Conservation (phyloP, 257 asterid genomes). For the Gentiana straminea region DNA sequence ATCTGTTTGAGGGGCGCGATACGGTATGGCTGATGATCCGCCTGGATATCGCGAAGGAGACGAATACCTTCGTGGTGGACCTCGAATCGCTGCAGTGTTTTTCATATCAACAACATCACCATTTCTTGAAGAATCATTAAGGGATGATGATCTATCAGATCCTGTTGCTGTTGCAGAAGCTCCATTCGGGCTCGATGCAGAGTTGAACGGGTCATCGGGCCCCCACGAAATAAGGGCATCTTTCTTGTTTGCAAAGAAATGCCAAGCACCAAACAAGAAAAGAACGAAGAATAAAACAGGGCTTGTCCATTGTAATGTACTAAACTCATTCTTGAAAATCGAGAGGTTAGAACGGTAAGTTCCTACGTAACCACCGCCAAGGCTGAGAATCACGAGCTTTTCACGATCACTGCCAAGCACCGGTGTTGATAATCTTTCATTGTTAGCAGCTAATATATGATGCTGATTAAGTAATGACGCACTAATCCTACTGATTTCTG, state of each 20-base stretch:
- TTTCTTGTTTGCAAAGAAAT: slow-evolving; percentile 84
- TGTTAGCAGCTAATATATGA: slow-evolving; percentile 14
- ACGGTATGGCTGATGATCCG: slow-evolving; percentile 31
- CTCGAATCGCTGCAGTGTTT: slow-evolving; percentile 44
- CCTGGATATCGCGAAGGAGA: slow-evolving; percentile 63
- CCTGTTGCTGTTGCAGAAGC: slow-evolving; percentile 36
- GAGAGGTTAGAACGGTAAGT: slow-evolving; percentile 83
- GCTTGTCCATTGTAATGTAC: slow-evolving; percentile 72
- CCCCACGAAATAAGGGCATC: slow-evolving; percentile 95
- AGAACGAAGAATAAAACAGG: slow-evolving; percentile 76
- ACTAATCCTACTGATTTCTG: slow-evolving; percentile 47
- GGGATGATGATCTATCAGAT: slow-evolving; percentile 33
- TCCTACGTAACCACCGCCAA: slow-evolving; percentile 66
- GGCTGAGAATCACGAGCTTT: slow-evolving; percentile 56
- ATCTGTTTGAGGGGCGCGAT: slow-evolving; percentile 36
- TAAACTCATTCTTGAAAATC: slow-evolving; percentile 61
- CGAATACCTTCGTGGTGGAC: slow-evolving; percentile 55
- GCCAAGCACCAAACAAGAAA: slow-evolving; percentile 84
- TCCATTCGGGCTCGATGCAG: slow-evolving; percentile 36
- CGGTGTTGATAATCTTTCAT: slow-evolving; percentile 26
- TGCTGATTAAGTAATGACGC: slow-evolving; percentile 49
- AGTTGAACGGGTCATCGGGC: slow-evolving; percentile 60
- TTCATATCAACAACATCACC: slow-evolving; percentile 59
- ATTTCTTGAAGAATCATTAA: slow-evolving; percentile 53
- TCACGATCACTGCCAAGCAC: slow-evolving; percentile 63